Base-by-base conservation (phyloP, 106 monocot species). In the Dendrobium catenatum region DNA sequence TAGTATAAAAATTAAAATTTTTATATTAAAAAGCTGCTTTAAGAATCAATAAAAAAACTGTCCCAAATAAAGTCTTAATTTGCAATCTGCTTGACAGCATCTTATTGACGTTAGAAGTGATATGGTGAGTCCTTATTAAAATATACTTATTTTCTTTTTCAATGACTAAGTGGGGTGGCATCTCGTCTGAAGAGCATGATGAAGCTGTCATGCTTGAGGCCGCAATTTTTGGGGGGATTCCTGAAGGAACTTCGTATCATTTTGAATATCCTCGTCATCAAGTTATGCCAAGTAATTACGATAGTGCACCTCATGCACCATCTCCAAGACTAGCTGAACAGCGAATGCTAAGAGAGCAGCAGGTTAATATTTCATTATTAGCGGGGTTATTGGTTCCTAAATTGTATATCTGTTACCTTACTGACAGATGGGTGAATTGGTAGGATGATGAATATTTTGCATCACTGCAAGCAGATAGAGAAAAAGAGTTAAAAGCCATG, bases 181-280 rank as follows among this genome's bases (percentile, higher is more conserved):
- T 98, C 76, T 95, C 98, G 76, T 91, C 91, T 80, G 83, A 85
- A 82, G 98, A 98, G 80, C 98, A 95, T 85, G 98, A 95, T 87
- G 98, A 98, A 83, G 98, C 98, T 79, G 89, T 98, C 42, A 95
- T 98, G 95, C 93, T 98, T 81, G 98, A 98, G 82, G 98, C 98
- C 81, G 95, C 98, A 26, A 93, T 98, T 87, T 98, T 98, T 86
- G 98, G 98, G 80, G 98, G 95, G 20, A 64, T 98, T 81, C 98
- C 98, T 83, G 93, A 91, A 68, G 88, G 86, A 74, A 37, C 77
- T 41, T 64, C 86, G 16, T 95, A 95, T 82, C 75, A 79, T 46
- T 93, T 87, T 87, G 51, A 78, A 49, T 91, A 88, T 55, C 89
- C 84, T 55, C 27, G 7, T 49, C 15, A 33, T 77, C 64, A 81